Evolutionary conservation across 2,329 filamentous ascomycete species (phyloP), one percentile per base, ranked within the genome.

Genomic region (Sporothrix curviconia): DNA sequence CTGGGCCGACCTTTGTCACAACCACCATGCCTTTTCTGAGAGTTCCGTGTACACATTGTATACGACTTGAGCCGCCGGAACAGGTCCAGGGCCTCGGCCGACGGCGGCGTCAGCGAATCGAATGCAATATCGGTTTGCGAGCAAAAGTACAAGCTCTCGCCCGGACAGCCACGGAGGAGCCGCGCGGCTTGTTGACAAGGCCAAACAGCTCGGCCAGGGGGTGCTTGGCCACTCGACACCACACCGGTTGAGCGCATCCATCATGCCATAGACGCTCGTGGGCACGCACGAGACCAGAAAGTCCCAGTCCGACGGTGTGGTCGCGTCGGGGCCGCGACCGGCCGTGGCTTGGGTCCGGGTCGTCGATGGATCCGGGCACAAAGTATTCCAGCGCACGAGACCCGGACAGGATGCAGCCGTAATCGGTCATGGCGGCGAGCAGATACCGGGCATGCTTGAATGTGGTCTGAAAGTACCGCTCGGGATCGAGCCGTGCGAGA

Each of bases 311-410:
- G 60, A 62, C 8, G 36, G 30, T 15, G 17, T 7, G 44, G 15
- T n/a, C 3, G 15, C 30, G 6, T 12, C 19, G n/a, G 15, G 9
- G 3, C 17, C 24, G n/a, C n/a, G n/a, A n/a, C n/a, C n/a, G n/a
- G n/a, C n/a, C n/a, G n/a, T n/a, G 36, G 30, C 30, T 5, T 24
- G 14, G n/a, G 8, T 3, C 40, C 15, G 32, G 22, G 25, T 47
- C 37, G 8, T 51, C 25, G 9, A 53, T n/a, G 22, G 56, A 56
- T 2, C 60, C 60, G 9, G 60, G 60, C 24, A 61, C 51, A 54
- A 62, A 62, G 28, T 56, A 62, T 24, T 61, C 60, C 12, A 62
- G 55, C 7, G 60, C 60, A 3, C 59, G 59, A 4, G 59, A 61
- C 7, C 60, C 60, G 1, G 59, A 60, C 30, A 62, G 32, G 19